Conservation (phyloP, 1,284 basidiomycete genomes). For the Meripilus lineatus region DNA sequence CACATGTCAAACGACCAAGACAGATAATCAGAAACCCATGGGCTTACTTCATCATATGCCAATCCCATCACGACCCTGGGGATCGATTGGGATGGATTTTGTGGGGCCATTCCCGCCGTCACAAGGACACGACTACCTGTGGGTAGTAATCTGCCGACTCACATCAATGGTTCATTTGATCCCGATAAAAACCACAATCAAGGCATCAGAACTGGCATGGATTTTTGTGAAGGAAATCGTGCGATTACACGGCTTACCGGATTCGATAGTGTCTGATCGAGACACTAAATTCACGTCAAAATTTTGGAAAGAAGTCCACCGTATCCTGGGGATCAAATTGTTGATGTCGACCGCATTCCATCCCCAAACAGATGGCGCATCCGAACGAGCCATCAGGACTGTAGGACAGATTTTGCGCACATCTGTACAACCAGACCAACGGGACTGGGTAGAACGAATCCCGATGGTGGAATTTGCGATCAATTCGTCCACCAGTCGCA, state of each 20-base stretch:
- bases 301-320: slow-evolving; percentile 30
- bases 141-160: too few relatives aligned
- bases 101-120: slow-evolving; percentile 22
- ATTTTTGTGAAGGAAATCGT: slow-evolving; percentile 20
- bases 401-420: slow-evolving; percentile 31
- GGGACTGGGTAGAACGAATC: slow-evolving; percentile 26
- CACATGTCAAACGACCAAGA: slow-evolving; percentile 22
- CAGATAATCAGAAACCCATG: too few relatives aligned
- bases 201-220: slow-evolving; percentile 27
- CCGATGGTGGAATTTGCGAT: too few relatives aligned
- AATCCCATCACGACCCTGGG: slow-evolving; percentile 19
- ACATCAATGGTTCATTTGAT: too few relatives aligned
- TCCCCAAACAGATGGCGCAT: too few relatives aligned
- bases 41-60: slow-evolving; percentile 23
- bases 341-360: slow-evolving; percentile 39
- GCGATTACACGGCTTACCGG: slow-evolving; percentile 34
- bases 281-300: slow-evolving; percentile 31
- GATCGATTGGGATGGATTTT: too few relatives aligned
- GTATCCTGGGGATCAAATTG: slow-evolving; percentile 28
- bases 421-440: slow-evolving; percentile 23
- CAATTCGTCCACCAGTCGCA: too few relatives aligned
- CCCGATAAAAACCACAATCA: slow-evolving; percentile 17
- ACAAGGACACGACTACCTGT: slow-evolving; percentile 16
- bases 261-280: too few relatives aligned
- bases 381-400: slow-evolving; percentile 37